Evolutionary conservation across 2,329 filamentous ascomycete species (phyloP), one percentile per base, ranked within the genome.

Genomic region (Aphanocladium album): DNA sequence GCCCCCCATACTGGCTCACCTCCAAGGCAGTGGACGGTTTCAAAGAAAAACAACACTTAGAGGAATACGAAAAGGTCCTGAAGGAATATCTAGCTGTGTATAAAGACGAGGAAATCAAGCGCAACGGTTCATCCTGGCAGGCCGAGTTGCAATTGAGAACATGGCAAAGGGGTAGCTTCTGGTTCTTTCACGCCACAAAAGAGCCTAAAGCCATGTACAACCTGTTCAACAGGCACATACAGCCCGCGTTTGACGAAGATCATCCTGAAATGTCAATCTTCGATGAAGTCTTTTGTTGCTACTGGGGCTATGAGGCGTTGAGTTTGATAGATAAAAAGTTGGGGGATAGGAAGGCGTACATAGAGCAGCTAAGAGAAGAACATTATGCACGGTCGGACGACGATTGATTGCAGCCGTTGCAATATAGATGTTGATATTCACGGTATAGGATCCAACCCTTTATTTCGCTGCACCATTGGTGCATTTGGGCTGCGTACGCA

Each of bases 1-100:
- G 57, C 21, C 66, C 68, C 35, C 69, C 70, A 4, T 65, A 65
- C 62, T 73, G 68, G 70, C 57, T 74, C 27, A 69, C 35, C 61
- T 64, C 57, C 6, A 37, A 7, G 14, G 7, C 60, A 8, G 27
- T 62, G 2, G 57, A 68, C 33, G 43, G 23, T 8, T 57, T 65
- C 25, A 49, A 47, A 4, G 57, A 57, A 12, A 5, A 39, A n/a
- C 33, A 19, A 16, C 33, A 37, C 11, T 33, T 50, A n/a, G 50
- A 62, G n/a, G 25, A 50, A 19, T 60, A 37, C 8, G 46, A 57
- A 14, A n/a, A 35, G 7, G 23, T 56, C 12, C 39, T 64, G 3
- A 19, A 57, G 9, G 53, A 64, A 45, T 64, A 62, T 19, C n/a
- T 63, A 17, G 49, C 43, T 6, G 50, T 62, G 23, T 62, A 63